A percentile compares a stretch with the other conserved stretches of the same genome.
phyloP scores from a whole-genome alignment of 2,329 filamentous ascomycete species.

The Graphiopsis chlorocephala region DNA sequence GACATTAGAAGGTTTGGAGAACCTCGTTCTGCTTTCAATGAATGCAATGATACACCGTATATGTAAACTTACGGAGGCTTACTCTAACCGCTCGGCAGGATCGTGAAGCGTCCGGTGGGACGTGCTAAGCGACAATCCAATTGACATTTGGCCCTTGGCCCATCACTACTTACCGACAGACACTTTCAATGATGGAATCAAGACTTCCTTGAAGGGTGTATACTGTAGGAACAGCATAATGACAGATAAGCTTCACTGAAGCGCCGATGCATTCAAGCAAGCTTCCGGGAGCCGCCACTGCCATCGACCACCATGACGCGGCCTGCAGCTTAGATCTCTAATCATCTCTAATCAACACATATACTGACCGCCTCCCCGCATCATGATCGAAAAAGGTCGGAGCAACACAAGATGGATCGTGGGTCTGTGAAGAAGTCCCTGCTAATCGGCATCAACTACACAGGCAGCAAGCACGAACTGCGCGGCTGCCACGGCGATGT shows the following conservation, averaged over 20 bases:
- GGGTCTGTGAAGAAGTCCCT: slow-evolving; percentile 43
- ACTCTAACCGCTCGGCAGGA: no score
- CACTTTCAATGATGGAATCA: no score
- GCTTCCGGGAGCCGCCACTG: neutral
- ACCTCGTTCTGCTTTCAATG: no score
- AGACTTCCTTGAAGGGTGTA: no score
- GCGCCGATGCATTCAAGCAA: neutral
- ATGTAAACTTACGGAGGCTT: no score
- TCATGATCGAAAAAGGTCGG: neutral
- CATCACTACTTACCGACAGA: no score
- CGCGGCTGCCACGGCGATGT: slow-evolving; percentile 51
- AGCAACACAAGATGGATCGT: neutral
- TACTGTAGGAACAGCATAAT: no score
- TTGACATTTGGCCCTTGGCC: no score
- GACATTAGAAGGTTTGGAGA: no score
- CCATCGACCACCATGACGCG: neutral
- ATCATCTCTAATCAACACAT: neutral
- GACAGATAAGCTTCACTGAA: neutral
- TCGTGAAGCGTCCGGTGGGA: no score
- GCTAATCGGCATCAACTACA: slow-evolving; percentile 55
- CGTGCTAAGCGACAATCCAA: no score
- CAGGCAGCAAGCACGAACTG: slow-evolving; percentile 43
- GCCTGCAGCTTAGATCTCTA: neutral
- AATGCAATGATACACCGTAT: no score
- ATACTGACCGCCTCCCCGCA: neutral